Percentiles rank a stretch among this genome's conserved stretches.
Conservation (phyloP, 441 rosid species). For the Eruca vesicaria region DNA sequence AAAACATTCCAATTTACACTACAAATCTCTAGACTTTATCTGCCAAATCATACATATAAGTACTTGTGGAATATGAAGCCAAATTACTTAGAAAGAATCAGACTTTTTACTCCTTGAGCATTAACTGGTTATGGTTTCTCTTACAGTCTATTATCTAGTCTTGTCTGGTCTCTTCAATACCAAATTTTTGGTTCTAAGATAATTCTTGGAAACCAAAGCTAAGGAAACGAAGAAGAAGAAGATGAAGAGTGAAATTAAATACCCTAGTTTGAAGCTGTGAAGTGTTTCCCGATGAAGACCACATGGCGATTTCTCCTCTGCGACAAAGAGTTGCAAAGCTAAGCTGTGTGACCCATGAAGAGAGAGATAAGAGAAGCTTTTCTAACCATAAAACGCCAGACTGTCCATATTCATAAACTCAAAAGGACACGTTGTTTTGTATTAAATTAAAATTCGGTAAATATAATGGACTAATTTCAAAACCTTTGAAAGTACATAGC, state of each 20-base stretch:
- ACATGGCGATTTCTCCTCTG: slow-evolving; percentile 41
- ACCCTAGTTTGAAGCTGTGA: slow-evolving; percentile 61
- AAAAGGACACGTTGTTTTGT: slow-evolving; percentile 13
- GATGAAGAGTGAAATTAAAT: background rate
- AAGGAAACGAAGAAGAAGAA: background rate
- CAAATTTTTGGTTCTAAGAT: background rate
- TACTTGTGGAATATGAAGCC: background rate
- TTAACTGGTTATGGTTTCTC: background rate
- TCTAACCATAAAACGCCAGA: slow-evolving; percentile 6
- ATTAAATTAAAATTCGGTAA: background rate
- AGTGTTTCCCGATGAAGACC: slow-evolving; percentile 44
- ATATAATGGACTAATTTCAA: background rate
- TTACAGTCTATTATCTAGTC: background rate
- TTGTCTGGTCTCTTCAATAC: background rate
- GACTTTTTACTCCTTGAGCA: background rate
- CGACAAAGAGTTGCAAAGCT: slow-evolving; percentile 3
- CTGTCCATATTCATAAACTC: background rate
- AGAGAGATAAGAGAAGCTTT: slow-evolving; percentile 20
- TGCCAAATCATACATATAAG: background rate
- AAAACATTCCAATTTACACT: too few species aligned
- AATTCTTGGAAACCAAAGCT: background rate
- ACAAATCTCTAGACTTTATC: too few species aligned
- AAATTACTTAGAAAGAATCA: background rate
- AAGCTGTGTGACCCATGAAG: slow-evolving; percentile 8
- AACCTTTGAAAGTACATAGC: background rate